These are phyloP conservation scores for Kuraishia ogatae DNA, from an alignment of 805 yeast species.

Conservation along the genomic window DNA sequence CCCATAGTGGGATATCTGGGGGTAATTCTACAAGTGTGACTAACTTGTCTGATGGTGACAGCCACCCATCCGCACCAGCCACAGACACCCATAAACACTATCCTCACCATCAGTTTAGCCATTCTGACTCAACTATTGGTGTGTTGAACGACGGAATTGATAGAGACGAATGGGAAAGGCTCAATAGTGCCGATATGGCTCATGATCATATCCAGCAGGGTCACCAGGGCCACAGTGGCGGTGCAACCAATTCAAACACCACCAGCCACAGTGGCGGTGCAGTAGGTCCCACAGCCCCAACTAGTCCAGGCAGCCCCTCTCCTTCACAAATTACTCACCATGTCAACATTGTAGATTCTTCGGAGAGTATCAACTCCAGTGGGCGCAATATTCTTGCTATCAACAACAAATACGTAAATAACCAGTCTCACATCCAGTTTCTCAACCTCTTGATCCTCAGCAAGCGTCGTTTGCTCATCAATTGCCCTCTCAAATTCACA, in stretches of 20 bases:
- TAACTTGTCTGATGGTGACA: too few relatives aligned
- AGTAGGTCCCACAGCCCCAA: too few relatives aligned
- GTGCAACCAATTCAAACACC: too few relatives aligned
- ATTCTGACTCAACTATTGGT: constrained; percentile 5
- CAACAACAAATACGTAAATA: constrained; percentile 12
- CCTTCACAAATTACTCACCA: constrained; percentile 3
- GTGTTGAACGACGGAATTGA: constrained; percentile 8
- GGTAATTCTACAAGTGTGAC: not conserved
- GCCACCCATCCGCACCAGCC: too few relatives aligned
- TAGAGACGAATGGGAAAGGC: not conserved
- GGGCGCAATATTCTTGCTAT: constrained; percentile 9
- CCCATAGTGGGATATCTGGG: not conserved
- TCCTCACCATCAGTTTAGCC: constrained; percentile 6
- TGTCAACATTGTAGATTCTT: constrained; percentile 11
- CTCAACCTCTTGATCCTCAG: constrained; percentile 29
- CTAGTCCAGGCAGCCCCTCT: too few relatives aligned
- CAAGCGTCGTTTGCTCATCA: constrained; percentile 39
- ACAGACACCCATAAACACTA: constrained; percentile 5
- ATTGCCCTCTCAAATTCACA: constrained; percentile 37
- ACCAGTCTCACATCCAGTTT: constrained; percentile 14
- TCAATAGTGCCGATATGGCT: constrained; percentile 1
- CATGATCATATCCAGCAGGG: constrained; percentile 7
- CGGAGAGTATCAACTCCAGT: constrained; percentile 8
- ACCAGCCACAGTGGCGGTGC: too few relatives aligned
- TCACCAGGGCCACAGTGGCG: too few relatives aligned